Base-by-base conservation (phyloP, 805 yeast genomes). In the Peterozyma xylosa region DNA sequence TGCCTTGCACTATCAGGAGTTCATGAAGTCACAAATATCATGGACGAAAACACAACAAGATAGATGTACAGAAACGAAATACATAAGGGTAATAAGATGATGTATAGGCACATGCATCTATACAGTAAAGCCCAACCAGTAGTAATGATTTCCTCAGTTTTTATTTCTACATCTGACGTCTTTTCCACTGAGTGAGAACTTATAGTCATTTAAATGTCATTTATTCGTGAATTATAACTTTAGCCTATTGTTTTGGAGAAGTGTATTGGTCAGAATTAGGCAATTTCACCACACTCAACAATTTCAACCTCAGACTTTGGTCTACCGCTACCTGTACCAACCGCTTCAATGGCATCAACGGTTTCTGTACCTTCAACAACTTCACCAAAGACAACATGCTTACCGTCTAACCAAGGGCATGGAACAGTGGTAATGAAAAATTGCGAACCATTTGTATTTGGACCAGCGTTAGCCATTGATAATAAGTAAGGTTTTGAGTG, bases 391-490 rank as follows among this genome's bases (percentile, higher is more conserved):
- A 82, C 89, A 62, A 80, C 86, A 67, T 82, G 89, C 60, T 76
- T 77, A 48, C 88, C 89, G 58, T 82, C 86, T 64, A 82, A 76
- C 86, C 87, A 82, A 50, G 86, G 82, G 55, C 82, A 74, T 56
- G 80, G 74, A 39, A 81, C 88, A 44, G 90, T 83, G 56, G 95
- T 84, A 62, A 87, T 81, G 71, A 86, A 87, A 68, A 87, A 87
- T 68, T 87, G 96, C 21, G 95, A 85, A 18, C 95, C 93, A 63
- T 87, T 87, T 63, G 96, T 85, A 78, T 85, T 83, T 66, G 91
- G 91, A 55, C 96, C 96, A 46, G 91, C 84, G 56, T 87, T 87
- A 50, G 96, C 96, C 96, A 87, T 87, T 36, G 95, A 86, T 60
- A 87, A 68, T 53, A 86, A 71, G 60, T 95, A 95, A 50, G 91